Evolutionary conservation across 1,139 yeast genomes (phyloP).

Genomic region (Geotrichum siamense): DNA sequence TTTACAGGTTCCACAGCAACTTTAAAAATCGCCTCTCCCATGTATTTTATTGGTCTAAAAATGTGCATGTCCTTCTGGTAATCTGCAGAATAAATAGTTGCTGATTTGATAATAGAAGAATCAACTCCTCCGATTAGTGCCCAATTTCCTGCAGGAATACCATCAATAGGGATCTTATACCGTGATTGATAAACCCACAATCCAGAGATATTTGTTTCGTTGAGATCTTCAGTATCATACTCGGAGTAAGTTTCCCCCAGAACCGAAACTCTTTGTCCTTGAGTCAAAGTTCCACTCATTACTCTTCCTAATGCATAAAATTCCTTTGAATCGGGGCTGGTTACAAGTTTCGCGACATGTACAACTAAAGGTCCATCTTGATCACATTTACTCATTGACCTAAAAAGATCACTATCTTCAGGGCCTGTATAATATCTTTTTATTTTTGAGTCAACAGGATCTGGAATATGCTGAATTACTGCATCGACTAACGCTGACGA

Average conservation of each 20-base stretch:
- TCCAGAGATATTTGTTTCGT: conserved; percentile 38
- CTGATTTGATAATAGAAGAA: conserved; percentile 48
- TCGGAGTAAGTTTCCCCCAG: conserved; percentile 50
- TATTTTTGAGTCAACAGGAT: conserved; percentile 39
- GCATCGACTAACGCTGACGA: conserved; percentile 51
- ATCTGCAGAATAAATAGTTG: conserved; percentile 43
- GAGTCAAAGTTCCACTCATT: conserved; percentile 49
- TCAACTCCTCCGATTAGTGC: conserved; percentile 63
- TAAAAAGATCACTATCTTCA: conserved; percentile 22
- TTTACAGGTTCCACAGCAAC: conserved; percentile 75
- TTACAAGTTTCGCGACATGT: conserved; percentile 55
- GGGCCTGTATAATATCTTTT: conserved; percentile 29
- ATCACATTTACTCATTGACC: conserved; percentile 30
- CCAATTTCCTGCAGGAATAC: conserved; percentile 56
- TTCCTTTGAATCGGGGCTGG: conserved; percentile 41
- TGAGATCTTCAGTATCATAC: conserved; percentile 49
- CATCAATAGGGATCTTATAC: conserved; percentile 51
- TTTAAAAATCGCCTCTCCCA: conserved; percentile 59
- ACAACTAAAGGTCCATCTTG: conserved; percentile 45
- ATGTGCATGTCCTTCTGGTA: conserved; percentile 28
- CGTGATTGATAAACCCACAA: conserved; percentile 66
- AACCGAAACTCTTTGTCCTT: conserved; percentile 46
- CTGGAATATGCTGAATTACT: conserved; percentile 35
- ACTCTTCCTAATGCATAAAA: conserved; percentile 56
- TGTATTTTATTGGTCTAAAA: conserved; percentile 42